phyloP scores from a whole-genome alignment of 148 eudicot genomes.

The Amaranthus hypochondriacus region DNA sequence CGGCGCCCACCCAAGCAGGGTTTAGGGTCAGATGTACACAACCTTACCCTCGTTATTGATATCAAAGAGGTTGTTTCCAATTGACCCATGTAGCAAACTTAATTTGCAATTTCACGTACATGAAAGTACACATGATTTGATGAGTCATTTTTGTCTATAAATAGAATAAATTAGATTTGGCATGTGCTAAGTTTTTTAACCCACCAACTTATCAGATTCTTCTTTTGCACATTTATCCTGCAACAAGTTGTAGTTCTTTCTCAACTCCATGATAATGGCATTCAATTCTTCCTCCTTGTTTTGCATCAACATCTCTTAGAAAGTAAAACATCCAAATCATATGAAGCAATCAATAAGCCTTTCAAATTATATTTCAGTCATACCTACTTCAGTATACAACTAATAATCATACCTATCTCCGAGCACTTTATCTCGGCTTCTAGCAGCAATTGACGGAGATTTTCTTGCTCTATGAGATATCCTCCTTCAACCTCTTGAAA shows the following conservation, averaged over 20 bases:
- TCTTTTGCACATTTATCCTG: slow-evolving; percentile 73
- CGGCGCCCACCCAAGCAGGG: too few species aligned
- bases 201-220: slow-evolving; percentile 76
- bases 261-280: slow-evolving; percentile 75
- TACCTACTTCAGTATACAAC: neutral
- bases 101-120: too few species aligned
- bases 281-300: slow-evolving; percentile 88
- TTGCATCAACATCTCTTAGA: slow-evolving; percentile 67
- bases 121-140: too few species aligned
- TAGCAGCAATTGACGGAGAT: slow-evolving; percentile 48
- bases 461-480: slow-evolving; percentile 63
- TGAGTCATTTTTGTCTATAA: neutral
- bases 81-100: too few species aligned
- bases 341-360: neutral
- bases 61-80: too few species aligned
- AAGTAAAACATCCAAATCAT: slow-evolving; percentile 20
- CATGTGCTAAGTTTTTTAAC: slow-evolving; percentile 10
- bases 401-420: slow-evolving; percentile 57
- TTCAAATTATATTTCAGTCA: neutral
- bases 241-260: slow-evolving; percentile 53
- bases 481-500: slow-evolving; percentile 84
- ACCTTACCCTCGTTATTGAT: too few species aligned
- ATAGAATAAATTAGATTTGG: neutral
- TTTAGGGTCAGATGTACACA: too few species aligned
- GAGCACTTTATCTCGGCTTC: slow-evolving; percentile 57